Evolutionary conservation across 805 yeast species (phyloP).

Genomic region (Kodamaea leandrae): DNA sequence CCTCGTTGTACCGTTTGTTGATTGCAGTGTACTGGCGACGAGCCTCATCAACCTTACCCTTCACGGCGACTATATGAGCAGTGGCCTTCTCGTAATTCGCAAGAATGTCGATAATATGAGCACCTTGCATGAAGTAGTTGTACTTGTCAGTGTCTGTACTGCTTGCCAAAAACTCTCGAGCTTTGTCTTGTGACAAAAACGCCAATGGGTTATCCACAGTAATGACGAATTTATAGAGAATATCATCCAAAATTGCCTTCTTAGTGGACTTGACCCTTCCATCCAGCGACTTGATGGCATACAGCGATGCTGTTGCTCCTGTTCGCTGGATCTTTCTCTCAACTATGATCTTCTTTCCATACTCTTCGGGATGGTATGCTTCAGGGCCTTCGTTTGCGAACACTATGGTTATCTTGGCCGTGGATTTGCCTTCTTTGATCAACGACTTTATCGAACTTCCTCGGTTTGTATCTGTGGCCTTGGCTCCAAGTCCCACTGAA

Average conservation of each 20-base stretch:
- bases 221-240: constrained; percentile 68
- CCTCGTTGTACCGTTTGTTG: constrained; percentile 26
- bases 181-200: constrained; percentile 89
- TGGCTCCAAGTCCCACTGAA: constrained; percentile 83
- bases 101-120: constrained; percentile 65
- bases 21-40: constrained; percentile 24
- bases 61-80: constrained; percentile 28
- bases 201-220: constrained; percentile 90
- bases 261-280: constrained; percentile 58
- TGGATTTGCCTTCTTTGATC: constrained; percentile 71
- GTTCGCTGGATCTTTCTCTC: constrained; percentile 62
- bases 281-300: constrained; percentile 50
- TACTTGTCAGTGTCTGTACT: constrained; percentile 73
- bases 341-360: constrained; percentile 66
- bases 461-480: constrained; percentile 82
- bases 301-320: constrained; percentile 43
- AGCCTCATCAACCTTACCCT: constrained; percentile 26
- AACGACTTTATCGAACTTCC: constrained; percentile 68
- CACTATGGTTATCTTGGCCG: constrained; percentile 65
- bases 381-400: constrained; percentile 65
- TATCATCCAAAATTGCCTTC: constrained; percentile 62
- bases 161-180: constrained; percentile 81
- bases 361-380: constrained; percentile 60
- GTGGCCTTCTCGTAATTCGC: constrained; percentile 44
- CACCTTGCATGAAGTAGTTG: constrained; percentile 75